Base-by-base conservation (phyloP, 2,329 filamentous ascomycete genomes). In the Aspergillus sp. region DNA sequence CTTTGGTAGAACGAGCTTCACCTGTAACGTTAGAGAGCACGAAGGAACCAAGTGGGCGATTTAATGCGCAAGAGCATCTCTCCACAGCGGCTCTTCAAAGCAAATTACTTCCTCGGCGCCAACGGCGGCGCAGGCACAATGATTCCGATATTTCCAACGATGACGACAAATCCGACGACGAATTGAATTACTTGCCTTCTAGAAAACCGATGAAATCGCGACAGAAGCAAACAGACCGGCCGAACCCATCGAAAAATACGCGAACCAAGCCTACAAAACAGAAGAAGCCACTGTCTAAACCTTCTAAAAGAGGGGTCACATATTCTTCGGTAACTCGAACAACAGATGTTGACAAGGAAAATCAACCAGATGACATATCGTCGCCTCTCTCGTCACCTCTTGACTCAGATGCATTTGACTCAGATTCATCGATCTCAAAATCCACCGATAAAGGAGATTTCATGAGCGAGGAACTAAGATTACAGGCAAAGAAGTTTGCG, bases 401-500 rank as follows among this genome's bases (percentile, higher is more conserved):
- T 3, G 60, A 60, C 19, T 61, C 66, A 3, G 64, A 67, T 7
- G 53, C 52, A 7, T 54, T 60, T 37, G 59, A 61, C 42, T 57
- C 60, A 2, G 61, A 63, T 13, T 49, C 49, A 17, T 38, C 46
- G 4, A 19, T 43, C 22, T 43, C 47, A 33, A 50, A 55, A 30
- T 49, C 46, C 19, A 27, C 30, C 6, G 47, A 49, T 2, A 44
- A 50, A 30, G 50, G 46, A 5, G 55, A 56, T 32, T 60, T 56
- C 44, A 49, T 60, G 39, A 72, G 67, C 49, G 63, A 66, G 35
- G 69, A 72, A 44, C 54, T 72, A 30, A 58, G 60, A 19, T 49
- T 54, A 13, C 65, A 67, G 44, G 61, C 62, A 23, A 56, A 57
- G 50, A 71, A 70, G 38, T 72, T 72, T 56, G 65, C 64, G 0